These are phyloP conservation scores for Poa annua DNA, from an alignment of 176 grass and related monocot species.

Conservation along the genomic window DNA sequence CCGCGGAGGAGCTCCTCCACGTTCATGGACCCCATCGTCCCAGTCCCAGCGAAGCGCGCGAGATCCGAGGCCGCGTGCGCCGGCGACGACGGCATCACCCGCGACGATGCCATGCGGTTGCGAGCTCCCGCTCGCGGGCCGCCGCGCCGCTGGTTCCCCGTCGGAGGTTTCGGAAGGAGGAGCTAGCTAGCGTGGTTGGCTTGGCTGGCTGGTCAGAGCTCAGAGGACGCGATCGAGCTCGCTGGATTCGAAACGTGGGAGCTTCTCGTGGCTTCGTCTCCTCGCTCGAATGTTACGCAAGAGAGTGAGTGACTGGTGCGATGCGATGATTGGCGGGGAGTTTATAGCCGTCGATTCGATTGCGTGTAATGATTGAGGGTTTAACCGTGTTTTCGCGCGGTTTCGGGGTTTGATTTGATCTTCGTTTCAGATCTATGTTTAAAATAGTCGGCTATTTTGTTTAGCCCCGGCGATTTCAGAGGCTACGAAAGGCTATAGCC, in stretches of 20 bases:
- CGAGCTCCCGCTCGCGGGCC: background rate
- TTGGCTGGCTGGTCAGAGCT: constrained; percentile 27
- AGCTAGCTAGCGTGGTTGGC: background rate
- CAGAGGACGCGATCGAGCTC: background rate
- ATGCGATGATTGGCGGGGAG: background rate
- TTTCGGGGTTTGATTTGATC: constrained; percentile 22
- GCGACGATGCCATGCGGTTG: constrained; percentile 66
- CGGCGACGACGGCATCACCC: constrained; percentile 66
- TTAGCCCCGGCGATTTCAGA: too few species aligned
- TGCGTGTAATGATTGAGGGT: background rate
- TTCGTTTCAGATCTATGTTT: background rate
- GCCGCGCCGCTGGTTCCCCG: constrained; percentile 6
- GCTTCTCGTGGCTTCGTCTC: constrained; percentile 9
- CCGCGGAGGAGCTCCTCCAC: constrained; percentile 83
- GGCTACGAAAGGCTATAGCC: too few species aligned
- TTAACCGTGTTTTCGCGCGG: background rate
- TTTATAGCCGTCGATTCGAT: constrained; percentile 26
- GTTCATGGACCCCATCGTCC: constrained; percentile 75
- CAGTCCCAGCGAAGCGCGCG: constrained; percentile 55
- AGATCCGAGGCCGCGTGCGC: constrained; percentile 78
- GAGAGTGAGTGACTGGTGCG: background rate
- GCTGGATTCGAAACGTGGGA: constrained; percentile 14
- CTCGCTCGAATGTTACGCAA: constrained; percentile 4
- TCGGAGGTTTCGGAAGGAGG: background rate
- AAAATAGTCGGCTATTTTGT: too few species aligned